Conservation (phyloP, 139 green algal species). For the Raphidocelis subcapitata region DNA sequence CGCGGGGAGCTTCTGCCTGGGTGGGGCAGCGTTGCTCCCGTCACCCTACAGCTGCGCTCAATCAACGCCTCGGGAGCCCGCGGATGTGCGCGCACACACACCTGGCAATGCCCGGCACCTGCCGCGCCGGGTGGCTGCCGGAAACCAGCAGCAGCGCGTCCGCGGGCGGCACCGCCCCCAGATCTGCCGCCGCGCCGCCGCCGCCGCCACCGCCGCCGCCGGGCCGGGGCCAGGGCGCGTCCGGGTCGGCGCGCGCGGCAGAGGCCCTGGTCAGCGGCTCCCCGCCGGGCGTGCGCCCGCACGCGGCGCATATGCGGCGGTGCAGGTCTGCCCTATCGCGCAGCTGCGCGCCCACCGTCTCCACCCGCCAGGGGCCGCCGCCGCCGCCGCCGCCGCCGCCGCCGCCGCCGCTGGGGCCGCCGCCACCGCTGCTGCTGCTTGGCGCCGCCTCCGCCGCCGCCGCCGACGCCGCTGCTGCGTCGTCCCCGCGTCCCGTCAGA, state of each 20-base stretch:
- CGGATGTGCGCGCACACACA: too few species aligned
- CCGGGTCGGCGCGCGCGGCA: too few species aligned
- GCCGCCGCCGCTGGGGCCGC: neutral
- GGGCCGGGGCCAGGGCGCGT: too few species aligned
- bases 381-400: neutral
- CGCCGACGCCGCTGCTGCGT: too few species aligned
- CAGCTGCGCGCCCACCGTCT: slow-evolving; percentile 46
- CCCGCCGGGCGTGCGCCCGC: neutral
- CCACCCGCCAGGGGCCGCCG: slow-evolving; percentile 23
- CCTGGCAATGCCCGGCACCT: slow-evolving; percentile 3
- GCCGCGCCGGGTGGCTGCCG: slow-evolving; percentile 65
- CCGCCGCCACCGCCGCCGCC: too few species aligned
- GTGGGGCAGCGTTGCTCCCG: too few species aligned
- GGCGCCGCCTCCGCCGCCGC: neutral
- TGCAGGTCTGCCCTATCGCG: slow-evolving; percentile 28
- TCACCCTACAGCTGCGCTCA: too few species aligned
- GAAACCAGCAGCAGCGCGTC: slow-evolving; percentile 71
- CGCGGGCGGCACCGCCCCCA: slow-evolving; percentile 10
- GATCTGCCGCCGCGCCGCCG: too few species aligned
- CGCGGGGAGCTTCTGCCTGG: too few species aligned
- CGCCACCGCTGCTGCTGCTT: neutral
- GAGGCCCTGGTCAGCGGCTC: neutral
- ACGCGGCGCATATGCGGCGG: slow-evolving; percentile 21
- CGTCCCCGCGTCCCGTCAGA: neutral
- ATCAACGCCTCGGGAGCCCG: too few species aligned